A percentile compares a stretch with the other conserved stretches of the same genome.
These are phyloP conservation scores for Inonotus obliquus DNA, from an alignment of 1,284 basidiomycete species.

Conservation along the genomic window DNA sequence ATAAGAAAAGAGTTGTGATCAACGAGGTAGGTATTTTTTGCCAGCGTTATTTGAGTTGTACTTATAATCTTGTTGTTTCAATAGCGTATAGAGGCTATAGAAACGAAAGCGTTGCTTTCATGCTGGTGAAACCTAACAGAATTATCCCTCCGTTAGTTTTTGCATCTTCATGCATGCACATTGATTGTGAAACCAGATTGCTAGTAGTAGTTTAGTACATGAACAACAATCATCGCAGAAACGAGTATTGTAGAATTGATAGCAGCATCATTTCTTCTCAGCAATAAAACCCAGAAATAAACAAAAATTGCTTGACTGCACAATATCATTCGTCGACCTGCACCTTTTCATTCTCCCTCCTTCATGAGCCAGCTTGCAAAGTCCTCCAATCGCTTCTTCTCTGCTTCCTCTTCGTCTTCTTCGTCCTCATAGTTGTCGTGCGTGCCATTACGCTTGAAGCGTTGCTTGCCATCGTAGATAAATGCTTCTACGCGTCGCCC, in stretches of 20 bases:
- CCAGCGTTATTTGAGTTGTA: neutral
- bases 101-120: slow-evolving; percentile 60
- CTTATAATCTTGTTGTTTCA: neutral
- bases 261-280: neutral
- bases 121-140: slow-evolving; percentile 48
- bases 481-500: slow-evolving; percentile 80
- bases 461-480: slow-evolving; percentile 75
- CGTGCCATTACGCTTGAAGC: slow-evolving; percentile 71
- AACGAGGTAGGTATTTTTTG: slow-evolving; percentile 44
- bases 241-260: neutral
- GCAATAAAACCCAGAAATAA: neutral
- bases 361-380: slow-evolving; percentile 85
- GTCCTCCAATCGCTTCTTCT: slow-evolving; percentile 80
- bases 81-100: slow-evolving; percentile 69
- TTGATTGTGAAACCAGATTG: neutral
- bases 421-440: slow-evolving; percentile 57
- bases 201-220: neutral
- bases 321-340: too few relatives aligned
- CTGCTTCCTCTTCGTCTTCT: slow-evolving; percentile 65
- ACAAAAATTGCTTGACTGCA: neutral
- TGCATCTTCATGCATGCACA: neutral
- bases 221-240: neutral
- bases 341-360: slow-evolving; percentile 59
- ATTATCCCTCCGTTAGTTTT: neutral
- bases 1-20: slow-evolving; percentile 56